Base-by-base conservation (phyloP, 2,329 filamentous ascomycete genomes). In the Huntiella decipiens region DNA sequence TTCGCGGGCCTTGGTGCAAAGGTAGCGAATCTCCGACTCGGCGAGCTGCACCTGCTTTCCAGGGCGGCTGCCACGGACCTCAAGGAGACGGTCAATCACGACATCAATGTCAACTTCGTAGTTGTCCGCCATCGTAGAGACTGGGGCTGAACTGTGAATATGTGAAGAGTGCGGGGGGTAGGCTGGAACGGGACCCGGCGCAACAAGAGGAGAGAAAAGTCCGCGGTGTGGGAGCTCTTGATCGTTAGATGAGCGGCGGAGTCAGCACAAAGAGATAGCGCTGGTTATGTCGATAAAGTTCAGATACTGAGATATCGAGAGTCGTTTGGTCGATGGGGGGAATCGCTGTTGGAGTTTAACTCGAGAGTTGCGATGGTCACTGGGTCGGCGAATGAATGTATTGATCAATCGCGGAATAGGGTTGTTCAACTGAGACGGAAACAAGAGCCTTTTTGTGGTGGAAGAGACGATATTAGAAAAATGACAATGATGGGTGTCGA, bases 1-100 rank as follows among this genome's bases (percentile, higher is more conserved):
- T 71, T 98, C 91, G 54, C 91, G 82, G 52, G 88, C 87, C 71
- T 96, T 96, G 62, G 88, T 95, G 76, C 91, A 98, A 54, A 98
- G 77, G 66, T 78, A 94, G 61, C 88, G 82, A 56, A 98, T 98
- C 69, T 96, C 91, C 51, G 84, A 79, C 66, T 98, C 91, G 54
- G 94, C 72, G 55, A 98, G 76, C 69, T 96, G 88, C 47, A 98
- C 91, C 68, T 96, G 91, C 72, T 98, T 98, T 58, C 91, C 91
- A 49, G 91, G 91, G 60, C 91, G 80, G 73, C 87, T 95, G 62
- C 88, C 91, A 67, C 91, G 82, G 61, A 96, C 91, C 69, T 98
- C 91, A 61, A 96, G 74, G 60, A 98, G 77, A 66, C 91, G 79
- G 66, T 96, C 88, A 72, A 98, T 96, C 78, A 96, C 94, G 60